These are phyloP conservation scores for Leccinum subfulvum DNA, from an alignment of 1,284 basidiomycete genomes.

Conservation along the genomic window DNA sequence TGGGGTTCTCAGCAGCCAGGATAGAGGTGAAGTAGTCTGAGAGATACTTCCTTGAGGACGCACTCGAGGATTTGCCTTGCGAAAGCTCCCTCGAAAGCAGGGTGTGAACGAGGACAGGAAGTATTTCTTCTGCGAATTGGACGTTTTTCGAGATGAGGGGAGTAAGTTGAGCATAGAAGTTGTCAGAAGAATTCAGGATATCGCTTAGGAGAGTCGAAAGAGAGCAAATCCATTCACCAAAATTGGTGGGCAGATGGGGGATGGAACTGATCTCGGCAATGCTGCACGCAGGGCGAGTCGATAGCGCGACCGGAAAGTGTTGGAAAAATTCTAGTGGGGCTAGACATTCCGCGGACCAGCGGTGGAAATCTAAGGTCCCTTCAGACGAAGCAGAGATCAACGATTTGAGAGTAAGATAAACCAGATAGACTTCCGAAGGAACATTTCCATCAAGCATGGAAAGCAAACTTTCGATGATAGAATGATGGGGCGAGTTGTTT, in stretches of 20 bases:
- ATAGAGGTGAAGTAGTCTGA: slow-evolving; percentile 68
- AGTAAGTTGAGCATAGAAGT: slow-evolving; percentile 70
- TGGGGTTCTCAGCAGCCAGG: slow-evolving; percentile 44
- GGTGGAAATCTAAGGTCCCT: slow-evolving; percentile 33
- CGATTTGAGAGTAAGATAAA: slow-evolving; percentile 64
- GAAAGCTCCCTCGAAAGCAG: slow-evolving; percentile 48
- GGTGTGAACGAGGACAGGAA: slow-evolving; percentile 77
- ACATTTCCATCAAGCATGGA: slow-evolving; percentile 55
- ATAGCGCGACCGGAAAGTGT: slow-evolving; percentile 40
- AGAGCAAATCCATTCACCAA: slow-evolving; percentile 63
- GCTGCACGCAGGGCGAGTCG: slow-evolving; percentile 29
- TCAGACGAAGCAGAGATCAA: slow-evolving; percentile 46
- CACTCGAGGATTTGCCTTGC: slow-evolving; percentile 1
- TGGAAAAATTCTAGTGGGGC: slow-evolving; percentile 55
- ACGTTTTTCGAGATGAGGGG: slow-evolving; percentile 56
- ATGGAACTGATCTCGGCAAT: slow-evolving; percentile 42
- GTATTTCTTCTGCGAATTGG: slow-evolving; percentile 61
- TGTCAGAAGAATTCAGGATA: slow-evolving; percentile 50
- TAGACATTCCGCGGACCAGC: slow-evolving; percentile 44
- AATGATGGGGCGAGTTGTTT: slow-evolving; percentile 40
- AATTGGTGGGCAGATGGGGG: slow-evolving; percentile 46
- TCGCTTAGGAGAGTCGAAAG: slow-evolving; percentile 65
- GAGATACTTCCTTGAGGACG: slow-evolving; percentile 35
- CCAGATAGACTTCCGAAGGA: slow-evolving; percentile 49
- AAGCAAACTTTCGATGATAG: slow-evolving; percentile 55